Evolutionary conservation across 139 green algal genomes (phyloP), one percentile per base, ranked within the genome.

Genomic region (Coelastrella sp.): DNA sequence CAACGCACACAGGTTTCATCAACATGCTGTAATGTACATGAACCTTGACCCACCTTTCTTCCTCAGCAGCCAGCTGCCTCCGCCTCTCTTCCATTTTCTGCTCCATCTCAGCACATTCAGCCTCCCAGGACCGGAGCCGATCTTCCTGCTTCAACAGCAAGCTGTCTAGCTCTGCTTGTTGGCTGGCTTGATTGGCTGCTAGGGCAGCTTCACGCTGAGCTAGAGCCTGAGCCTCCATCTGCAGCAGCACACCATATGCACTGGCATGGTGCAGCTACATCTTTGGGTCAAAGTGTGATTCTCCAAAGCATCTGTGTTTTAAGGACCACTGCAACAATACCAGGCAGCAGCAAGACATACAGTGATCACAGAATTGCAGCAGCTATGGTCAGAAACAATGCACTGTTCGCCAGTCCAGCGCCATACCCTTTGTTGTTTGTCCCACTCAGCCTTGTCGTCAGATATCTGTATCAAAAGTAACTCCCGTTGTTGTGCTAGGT

Each of bases 121-220:
- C 67, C 80, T 86, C 37, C 80, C 80, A 86, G 37, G 50, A 48
- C 45, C 41, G 48, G 25, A 86, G 67, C 8, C 80, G 80, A 50
- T 86, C 66, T 67, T 86, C 66, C 80, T 86, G 80, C 48, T 68
- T 78, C 23, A 48, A 48, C 50, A 86, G 51, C 68, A 86, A 59
- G 9, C 5, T 57, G 35, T 86, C 80, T 8, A 86, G 67, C 50
- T 86, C 80, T 37, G 67, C 80, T 41, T 69, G 43, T 27, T 67
- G 80, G 3, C 32, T 8, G 2, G 80, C 48, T 15, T 68, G 48
- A 13, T 19, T 23, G 17, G n/a, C 34, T 6, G 48, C 67, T 37
- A 86, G 34, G 4, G 67, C 50, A 53, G 80, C 67, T 38, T 86
- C 67, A 13, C 66, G 67, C 34, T 32, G 37, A 4, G 80, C 41